Evolutionary conservation across 1,284 basidiomycete species (phyloP), one percentile per base, ranked within the genome.

Genomic region (Amylostereum areolatum): DNA sequence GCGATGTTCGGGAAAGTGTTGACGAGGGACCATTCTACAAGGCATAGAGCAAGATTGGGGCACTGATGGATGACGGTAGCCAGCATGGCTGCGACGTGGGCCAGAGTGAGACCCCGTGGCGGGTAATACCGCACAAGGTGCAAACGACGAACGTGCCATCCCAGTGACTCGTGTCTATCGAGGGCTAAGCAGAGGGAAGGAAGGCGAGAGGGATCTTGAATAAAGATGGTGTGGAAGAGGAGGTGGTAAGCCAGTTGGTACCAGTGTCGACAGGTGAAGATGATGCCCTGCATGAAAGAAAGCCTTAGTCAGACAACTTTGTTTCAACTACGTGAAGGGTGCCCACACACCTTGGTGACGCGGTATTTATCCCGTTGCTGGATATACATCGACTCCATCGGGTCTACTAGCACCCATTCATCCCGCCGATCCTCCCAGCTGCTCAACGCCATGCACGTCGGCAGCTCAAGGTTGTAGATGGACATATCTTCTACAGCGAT

Each of bases 21-120:
- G 5, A 74, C 68, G 63, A 86, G 69, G 0, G 82, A 77, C 67
- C 74, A 78, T 50, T 84, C 82, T 45, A 84, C 67, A 32, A 84
- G 68, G 62, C 88, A 85, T 7, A 83, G 78, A 53, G 85, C 76
- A 43, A 88, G 75, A 53, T 86, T 85, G 4, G 81, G 81, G 55
- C 81, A 84, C 51, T 76, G 80, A 8, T 66, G 65, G 35, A 86
- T 74, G 49, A 85, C 70, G 12, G 74, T 69, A 4, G 74, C 62
- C 36, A 80, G 66, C 34, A 75, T 63, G 42, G 68, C 63, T 55
- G 78, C 72, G n/a, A 77, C 61, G 25, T 73, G 67, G 7, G 68
- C 60, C 47, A 72, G 61, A 27, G 72, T 68, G 8, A 61, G 64
- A 39, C 58, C 68, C 45, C 59, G 61, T 1, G 58, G 62, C 11